These are phyloP conservation scores for Sarocladiaceae sp. DNA, from an alignment of 2,329 filamentous ascomycete genomes.

Conservation along the genomic window DNA sequence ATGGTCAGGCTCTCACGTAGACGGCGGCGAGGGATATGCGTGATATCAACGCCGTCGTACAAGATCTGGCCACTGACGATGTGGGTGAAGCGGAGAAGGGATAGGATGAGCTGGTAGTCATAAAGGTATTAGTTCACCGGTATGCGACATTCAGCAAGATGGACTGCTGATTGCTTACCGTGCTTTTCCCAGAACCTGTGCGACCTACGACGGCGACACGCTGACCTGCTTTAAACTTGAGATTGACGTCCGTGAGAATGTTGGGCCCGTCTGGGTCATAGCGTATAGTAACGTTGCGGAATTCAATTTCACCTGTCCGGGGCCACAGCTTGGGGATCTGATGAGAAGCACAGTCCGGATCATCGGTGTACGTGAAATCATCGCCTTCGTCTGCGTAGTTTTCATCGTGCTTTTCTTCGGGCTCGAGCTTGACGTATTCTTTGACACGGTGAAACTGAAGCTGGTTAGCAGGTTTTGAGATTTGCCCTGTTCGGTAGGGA, in stretches of 20 bases:
- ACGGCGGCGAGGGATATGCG: slow-evolving; percentile 40
- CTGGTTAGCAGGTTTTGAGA: slow-evolving; percentile 8
- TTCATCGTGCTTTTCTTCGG: slow-evolving; percentile 37
- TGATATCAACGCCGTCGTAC: slow-evolving; percentile 51
- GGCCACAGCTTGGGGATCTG: slow-evolving; percentile 38
- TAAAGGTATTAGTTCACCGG: too few relatives aligned
- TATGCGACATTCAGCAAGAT: too few relatives aligned
- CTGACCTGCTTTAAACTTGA: slow-evolving; percentile 57
- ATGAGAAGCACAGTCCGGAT: slow-evolving; percentile 25
- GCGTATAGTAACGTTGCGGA: slow-evolving; percentile 43
- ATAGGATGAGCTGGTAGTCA: slow-evolving; percentile 38
- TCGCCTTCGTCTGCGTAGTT: slow-evolving; percentile 30
- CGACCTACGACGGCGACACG: slow-evolving; percentile 75
- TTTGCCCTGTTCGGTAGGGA: not conserved
- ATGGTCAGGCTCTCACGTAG: slow-evolving; percentile 50
- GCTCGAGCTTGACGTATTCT: slow-evolving; percentile 40
- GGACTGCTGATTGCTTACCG: too few relatives aligned
- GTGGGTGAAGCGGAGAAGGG: slow-evolving; percentile 47
- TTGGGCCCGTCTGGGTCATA: slow-evolving; percentile 39
- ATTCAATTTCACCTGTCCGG: slow-evolving; percentile 40
- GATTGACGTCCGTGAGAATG: slow-evolving; percentile 43
- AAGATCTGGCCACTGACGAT: slow-evolving; percentile 45
- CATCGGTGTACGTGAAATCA: slow-evolving; percentile 34
- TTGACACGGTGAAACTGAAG: slow-evolving; percentile 41
- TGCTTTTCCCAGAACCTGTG: slow-evolving; percentile 79